Conservation (phyloP, 148 eudicot genomes). For the Persicaria maculosa region DNA sequence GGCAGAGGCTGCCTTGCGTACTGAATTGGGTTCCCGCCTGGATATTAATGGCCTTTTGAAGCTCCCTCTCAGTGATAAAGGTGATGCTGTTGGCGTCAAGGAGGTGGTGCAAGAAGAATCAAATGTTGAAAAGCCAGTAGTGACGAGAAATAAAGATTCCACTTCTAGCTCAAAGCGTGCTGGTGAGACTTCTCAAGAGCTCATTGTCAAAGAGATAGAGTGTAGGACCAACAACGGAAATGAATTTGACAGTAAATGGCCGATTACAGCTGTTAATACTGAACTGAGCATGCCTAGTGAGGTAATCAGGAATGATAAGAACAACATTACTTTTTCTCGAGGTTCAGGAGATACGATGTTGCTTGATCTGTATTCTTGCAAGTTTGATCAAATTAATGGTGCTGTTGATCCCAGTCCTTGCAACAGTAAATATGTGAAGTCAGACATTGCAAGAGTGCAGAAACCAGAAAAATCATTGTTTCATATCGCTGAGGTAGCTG, state of each 20-base stretch:
- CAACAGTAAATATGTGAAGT: constrained; percentile 20
- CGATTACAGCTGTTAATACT: constrained; percentile 19
- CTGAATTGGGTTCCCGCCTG: constrained; percentile 53
- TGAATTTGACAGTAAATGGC: constrained; percentile 53
- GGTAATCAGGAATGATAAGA: constrained; percentile 31
- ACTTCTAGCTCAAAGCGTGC: constrained; percentile 25
- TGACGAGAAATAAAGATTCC: constrained; percentile 24
- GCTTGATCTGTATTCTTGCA: constrained; percentile 65
- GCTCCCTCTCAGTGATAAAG: constrained; percentile 27
- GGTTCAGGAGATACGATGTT: constrained; percentile 45
- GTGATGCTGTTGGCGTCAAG: constrained; percentile 29
- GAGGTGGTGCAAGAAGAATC: constrained; percentile 23
- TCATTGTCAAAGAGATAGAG: constrained; percentile 87
- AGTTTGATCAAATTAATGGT: constrained; percentile 42
- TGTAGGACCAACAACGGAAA: constrained; percentile 38
- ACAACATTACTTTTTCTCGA: constrained; percentile 40
- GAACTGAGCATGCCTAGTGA: constrained; percentile 25
- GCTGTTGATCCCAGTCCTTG: constrained; percentile 29
- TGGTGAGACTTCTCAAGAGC: constrained; percentile 53
- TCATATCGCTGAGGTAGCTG: constrained; percentile 31
- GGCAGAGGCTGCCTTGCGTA: constrained; percentile 89
- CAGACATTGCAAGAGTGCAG: constrained; percentile 26
- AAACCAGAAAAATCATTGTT: constrained; percentile 26
- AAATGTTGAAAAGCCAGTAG: constrained; percentile 24
- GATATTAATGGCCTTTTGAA: constrained; percentile 61